Percentiles rank a stretch among this genome's conserved stretches.
These are phyloP conservation scores for Boeremia lycopersici DNA, from an alignment of 2,329 filamentous ascomycete genomes.

Conservation along the genomic window DNA sequence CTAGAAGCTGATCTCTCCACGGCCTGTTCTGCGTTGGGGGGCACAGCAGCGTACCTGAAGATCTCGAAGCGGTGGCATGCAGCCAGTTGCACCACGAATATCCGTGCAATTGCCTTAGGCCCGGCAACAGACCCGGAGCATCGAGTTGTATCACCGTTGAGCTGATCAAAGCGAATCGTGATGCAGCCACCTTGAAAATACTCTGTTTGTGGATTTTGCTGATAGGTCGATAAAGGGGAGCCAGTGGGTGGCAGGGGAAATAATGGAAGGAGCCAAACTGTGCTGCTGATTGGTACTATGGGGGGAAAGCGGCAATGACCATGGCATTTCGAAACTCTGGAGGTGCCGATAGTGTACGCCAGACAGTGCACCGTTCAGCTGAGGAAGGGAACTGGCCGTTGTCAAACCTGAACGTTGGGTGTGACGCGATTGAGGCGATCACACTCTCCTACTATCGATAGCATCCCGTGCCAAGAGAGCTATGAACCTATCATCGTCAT, in stretches of 20 bases:
- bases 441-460: slow-evolving; percentile 19
- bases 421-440: slow-evolving; percentile 15
- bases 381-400: slow-evolving; percentile 9
- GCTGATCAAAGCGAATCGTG: background rate
- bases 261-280: background rate
- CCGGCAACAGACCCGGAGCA: background rate
- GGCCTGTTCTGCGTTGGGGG: slow-evolving; percentile 7
- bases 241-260: background rate
- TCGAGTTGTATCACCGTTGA: slow-evolving; percentile 4
- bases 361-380: slow-evolving; percentile 8
- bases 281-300: background rate
- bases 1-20: slow-evolving; percentile 1
- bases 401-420: slow-evolving; percentile 15
- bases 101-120: slow-evolving; percentile 4
- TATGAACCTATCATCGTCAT: slow-evolving; percentile 10
- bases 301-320: background rate
- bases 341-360: slow-evolving; percentile 1
- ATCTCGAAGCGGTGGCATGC: slow-evolving; percentile 13
- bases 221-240: background rate
- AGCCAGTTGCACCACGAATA: slow-evolving; percentile 7
- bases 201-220: background rate
- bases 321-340: background rate
- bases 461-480: background rate
- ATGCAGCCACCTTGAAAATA: background rate
- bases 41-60: slow-evolving; percentile 15